Evolutionary conservation across 768 basidiomycete genomes (phyloP).

Genomic region (Agrocybe pediades): DNA sequence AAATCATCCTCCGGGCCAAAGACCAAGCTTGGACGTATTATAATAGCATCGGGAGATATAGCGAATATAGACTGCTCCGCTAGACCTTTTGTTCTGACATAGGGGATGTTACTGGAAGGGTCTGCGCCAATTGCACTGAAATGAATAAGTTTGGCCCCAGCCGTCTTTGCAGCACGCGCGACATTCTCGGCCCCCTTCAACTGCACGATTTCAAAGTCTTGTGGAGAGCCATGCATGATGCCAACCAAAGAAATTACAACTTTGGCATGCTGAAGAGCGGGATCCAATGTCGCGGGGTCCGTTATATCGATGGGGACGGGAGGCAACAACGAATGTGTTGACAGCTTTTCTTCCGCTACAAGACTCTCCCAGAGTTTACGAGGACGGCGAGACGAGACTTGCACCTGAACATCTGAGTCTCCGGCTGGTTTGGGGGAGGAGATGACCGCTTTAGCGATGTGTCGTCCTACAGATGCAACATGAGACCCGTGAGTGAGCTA

Average conservation of each 20-base stretch:
- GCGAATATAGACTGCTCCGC: conserved; percentile 58
- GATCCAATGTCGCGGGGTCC: conserved; percentile 41
- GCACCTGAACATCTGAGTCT: conserved; percentile 41
- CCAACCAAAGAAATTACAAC: conserved; percentile 73
- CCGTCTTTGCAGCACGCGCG: conserved; percentile 49
- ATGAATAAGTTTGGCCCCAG: conserved; percentile 62
- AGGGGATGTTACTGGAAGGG: conserved; percentile 54
- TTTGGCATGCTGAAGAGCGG: conserved; percentile 55
- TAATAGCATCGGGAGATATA: conserved; percentile 50
- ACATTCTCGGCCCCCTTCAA: conserved; percentile 69
- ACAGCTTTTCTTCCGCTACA: conserved; percentile 20
- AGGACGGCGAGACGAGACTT: conserved; percentile 64
- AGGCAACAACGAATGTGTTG: conserved; percentile 39
- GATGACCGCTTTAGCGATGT: conserved; percentile 58
- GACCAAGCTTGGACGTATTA: conserved; percentile 71
- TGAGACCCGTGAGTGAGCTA: not conserved
- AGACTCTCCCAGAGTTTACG: conserved; percentile 37
- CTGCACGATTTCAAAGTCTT: conserved; percentile 63
- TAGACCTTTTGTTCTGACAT: conserved; percentile 61
- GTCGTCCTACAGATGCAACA: conserved; percentile 42
- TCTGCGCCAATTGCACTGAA: conserved; percentile 81
- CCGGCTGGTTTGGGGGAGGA: conserved; percentile 17
- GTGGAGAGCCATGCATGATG: conserved; percentile 56
- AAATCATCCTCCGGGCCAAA: conserved; percentile 80
- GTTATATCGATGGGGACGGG: conserved; percentile 57